A percentile compares a stretch with the other conserved stretches of the same genome.
Conservation (phyloP, 345 rosid species). For the Arabidopsis thaliana region TAIR10.1 NC_003071.7:118501-119000, state of each 20-base stretch:
- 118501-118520: slow-evolving; percentile 61
- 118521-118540: slow-evolving; percentile 54
- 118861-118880: slow-evolving; percentile 69
- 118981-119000: slow-evolving; percentile 63
- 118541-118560: slow-evolving; percentile 6
- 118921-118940: slow-evolving; percentile 9
- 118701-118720: slow-evolving; percentile 42
- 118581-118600: slow-evolving; percentile 10
- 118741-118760: slow-evolving; percentile 47
- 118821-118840: slow-evolving; percentile 72
- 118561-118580: slow-evolving; percentile 9
- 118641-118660: slow-evolving; percentile 53
- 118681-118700: slow-evolving; percentile 34
- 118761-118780: slow-evolving; percentile 61
- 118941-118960: slow-evolving; percentile 13
- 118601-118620: slow-evolving; percentile 8
- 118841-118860: slow-evolving; percentile 56
- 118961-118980: slow-evolving; percentile 55
- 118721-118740: slow-evolving; percentile 27
- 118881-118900: slow-evolving; percentile 64
- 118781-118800: slow-evolving; percentile 72
- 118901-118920: slow-evolving; percentile 23
- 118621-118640: slow-evolving; percentile 37
- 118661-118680: slow-evolving; percentile 51
- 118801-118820: slow-evolving; percentile 77